phyloP scores from a whole-genome alignment of 139 green algal genomes.

The Yamagishiella unicocca region DNA sequence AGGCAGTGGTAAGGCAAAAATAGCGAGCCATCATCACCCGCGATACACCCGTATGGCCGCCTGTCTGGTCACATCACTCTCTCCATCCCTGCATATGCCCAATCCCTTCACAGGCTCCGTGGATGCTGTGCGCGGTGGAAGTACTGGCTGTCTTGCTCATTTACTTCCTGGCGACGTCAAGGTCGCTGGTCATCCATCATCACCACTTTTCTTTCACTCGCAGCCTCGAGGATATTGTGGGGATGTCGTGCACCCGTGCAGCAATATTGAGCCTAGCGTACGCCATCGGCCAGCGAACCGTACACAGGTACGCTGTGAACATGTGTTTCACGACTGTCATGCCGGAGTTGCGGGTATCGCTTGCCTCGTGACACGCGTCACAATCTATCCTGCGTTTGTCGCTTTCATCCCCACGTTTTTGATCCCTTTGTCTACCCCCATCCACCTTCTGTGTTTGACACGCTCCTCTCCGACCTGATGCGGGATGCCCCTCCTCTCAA shows the following conservation, averaged over 20 bases:
- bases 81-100: too few species aligned
- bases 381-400: too few species aligned
- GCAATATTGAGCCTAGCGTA: conserved; percentile 62
- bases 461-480: too few species aligned
- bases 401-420: too few species aligned
- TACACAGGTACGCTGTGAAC: conserved; percentile 57
- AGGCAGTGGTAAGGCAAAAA: conserved; percentile 49
- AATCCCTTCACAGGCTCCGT: conserved; percentile 62
- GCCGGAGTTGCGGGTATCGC: too few species aligned
- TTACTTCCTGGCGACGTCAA: conserved; percentile 56
- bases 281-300: conserved; percentile 44
- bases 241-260: conserved; percentile 56
- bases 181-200: conserved; percentile 44
- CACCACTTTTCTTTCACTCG: conserved; percentile 63
- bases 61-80: too few species aligned
- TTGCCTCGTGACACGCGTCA: too few species aligned
- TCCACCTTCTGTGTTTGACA: too few species aligned
- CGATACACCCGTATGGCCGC: too few species aligned
- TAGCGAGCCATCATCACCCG: not conserved
- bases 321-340: too few species aligned
- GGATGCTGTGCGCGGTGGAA: conserved; percentile 66
- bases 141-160: conserved; percentile 58
- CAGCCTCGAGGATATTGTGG: conserved; percentile 72
- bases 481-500: too few species aligned
- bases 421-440: too few species aligned